These are phyloP conservation scores for Sclerotinia nivalis DNA, from an alignment of 2,329 filamentous ascomycete genomes.

Conservation along the genomic window DNA sequence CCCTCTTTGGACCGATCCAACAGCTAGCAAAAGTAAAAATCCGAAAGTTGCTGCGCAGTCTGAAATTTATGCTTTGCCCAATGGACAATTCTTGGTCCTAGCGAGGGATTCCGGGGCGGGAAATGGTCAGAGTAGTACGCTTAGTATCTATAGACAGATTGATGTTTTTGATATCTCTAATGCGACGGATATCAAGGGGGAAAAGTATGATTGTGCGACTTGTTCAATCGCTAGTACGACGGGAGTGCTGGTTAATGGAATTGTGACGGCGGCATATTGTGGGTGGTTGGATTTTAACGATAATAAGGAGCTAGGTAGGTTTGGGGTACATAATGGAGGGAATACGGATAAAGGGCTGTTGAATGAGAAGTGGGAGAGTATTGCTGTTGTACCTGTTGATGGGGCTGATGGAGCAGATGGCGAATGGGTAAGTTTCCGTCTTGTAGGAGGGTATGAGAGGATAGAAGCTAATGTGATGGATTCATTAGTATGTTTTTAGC, in stretches of 20 bases:
- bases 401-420: conserved; percentile 48
- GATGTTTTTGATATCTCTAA: conserved; percentile 66
- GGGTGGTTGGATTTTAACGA: conserved; percentile 68
- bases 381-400: conserved; percentile 62
- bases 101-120: conserved; percentile 64
- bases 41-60: conserved; percentile 64
- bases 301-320: conserved; percentile 62
- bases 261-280: conserved; percentile 63
- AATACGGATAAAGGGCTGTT: conserved; percentile 57
- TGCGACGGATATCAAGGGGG: conserved; percentile 61
- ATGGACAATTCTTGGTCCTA: conserved; percentile 66
- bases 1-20: conserved; percentile 56
- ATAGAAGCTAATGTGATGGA: background rate
- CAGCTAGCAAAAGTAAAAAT: conserved; percentile 45
- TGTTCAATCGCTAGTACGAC: conserved; percentile 43
- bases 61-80: conserved; percentile 64
- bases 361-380: conserved; percentile 77
- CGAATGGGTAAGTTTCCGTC: conserved; percentile 49
- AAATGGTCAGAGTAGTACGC: conserved; percentile 53
- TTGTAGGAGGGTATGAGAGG: too few species aligned
- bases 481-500: conserved; percentile 56
- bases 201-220: conserved; percentile 43
- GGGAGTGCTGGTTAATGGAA: conserved; percentile 54
- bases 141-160: conserved; percentile 65
- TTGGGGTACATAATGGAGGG: conserved; percentile 69